phyloP scores from a whole-genome alignment of 2,329 filamentous ascomycete species.

The Botrytis aclada region DNA sequence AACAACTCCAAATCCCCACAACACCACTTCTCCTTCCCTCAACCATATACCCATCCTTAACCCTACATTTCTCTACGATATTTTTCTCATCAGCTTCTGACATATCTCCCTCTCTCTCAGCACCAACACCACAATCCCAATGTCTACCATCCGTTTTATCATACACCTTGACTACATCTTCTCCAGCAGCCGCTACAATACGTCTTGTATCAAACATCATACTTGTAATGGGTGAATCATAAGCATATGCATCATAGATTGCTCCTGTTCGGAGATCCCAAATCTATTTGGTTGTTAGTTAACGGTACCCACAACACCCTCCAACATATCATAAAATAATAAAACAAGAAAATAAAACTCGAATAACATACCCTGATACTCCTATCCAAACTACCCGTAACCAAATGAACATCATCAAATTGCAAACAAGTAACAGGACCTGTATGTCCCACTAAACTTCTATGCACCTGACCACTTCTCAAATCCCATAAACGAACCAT shows the following conservation, averaged over 20 bases:
- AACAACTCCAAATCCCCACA: slow-evolving; percentile 88
- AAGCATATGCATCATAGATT: slow-evolving; percentile 93
- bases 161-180: slow-evolving; percentile 95
- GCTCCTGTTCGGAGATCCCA: slow-evolving; percentile 97
- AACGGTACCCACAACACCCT: background rate
- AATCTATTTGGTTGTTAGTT: slow-evolving; percentile 60
- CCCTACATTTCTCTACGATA: slow-evolving; percentile 78
- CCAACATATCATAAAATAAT: background rate
- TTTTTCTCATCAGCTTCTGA: slow-evolving; percentile 52
- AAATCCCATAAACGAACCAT: slow-evolving; percentile 98
- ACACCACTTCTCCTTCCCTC: slow-evolving; percentile 86
- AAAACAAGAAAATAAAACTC: background rate
- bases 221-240: slow-evolving; percentile 84
- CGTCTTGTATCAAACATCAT: slow-evolving; percentile 96
- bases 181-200: slow-evolving; percentile 86
- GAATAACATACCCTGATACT: slow-evolving; percentile 78
- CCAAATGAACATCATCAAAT: slow-evolving; percentile 92
- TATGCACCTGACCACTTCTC: slow-evolving; percentile 92
- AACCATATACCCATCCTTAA: slow-evolving; percentile 90
- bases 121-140: slow-evolving; percentile 92
- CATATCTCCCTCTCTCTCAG: slow-evolving; percentile 52
- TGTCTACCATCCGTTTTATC: slow-evolving; percentile 94
- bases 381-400: slow-evolving; percentile 88
- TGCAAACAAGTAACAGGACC: slow-evolving; percentile 91
- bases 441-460: slow-evolving; percentile 92